These are phyloP conservation scores for Solanum hybrid DNA, from an alignment of 305 asterid genomes.

Conservation along the genomic window DNA sequence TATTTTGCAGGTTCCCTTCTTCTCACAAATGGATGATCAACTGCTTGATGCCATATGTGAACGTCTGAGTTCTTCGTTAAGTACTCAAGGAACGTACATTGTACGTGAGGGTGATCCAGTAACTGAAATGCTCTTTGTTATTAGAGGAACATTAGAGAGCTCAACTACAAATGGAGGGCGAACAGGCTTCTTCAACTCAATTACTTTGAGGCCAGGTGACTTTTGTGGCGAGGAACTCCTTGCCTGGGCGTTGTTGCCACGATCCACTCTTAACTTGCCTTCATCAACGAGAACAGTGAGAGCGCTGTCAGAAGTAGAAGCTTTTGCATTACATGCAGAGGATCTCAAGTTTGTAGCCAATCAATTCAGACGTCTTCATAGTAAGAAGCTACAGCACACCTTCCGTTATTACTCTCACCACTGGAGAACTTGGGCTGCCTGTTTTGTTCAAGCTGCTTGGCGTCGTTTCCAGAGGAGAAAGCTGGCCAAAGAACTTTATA, in stretches of 20 bases:
- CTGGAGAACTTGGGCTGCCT: constrained; percentile 86
- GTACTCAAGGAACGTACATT: constrained; percentile 65
- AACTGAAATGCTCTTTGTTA: constrained; percentile 59
- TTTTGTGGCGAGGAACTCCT: constrained; percentile 79
- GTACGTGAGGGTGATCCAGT: constrained; percentile 91
- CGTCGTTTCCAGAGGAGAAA: constrained; percentile 40
- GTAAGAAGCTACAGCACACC: constrained; percentile 72
- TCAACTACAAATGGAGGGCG: constrained; percentile 81
- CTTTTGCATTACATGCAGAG: constrained; percentile 58
- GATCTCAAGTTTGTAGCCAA: constrained; percentile 78
- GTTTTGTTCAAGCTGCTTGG: constrained; percentile 71
- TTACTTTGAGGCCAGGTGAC: constrained; percentile 51
- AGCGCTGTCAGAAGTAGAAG: constrained; percentile 61
- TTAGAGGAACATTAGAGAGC: constrained; percentile 64
- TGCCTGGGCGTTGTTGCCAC: constrained; percentile 69
- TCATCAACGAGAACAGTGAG: constrained; percentile 62
- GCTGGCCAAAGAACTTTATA: constrained; percentile 26
- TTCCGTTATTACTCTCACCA: constrained; percentile 70
- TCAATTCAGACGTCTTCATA: constrained; percentile 68
- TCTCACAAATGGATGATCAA: constrained; percentile 66
- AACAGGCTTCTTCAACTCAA: constrained; percentile 62
- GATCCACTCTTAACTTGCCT: constrained; percentile 49
- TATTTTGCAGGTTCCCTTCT: constrained; percentile 60
- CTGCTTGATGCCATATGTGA: constrained; percentile 75
- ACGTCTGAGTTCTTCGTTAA: constrained; percentile 52